A percentile compares a stretch with the other conserved stretches of the same genome.
phyloP scores from a whole-genome alignment of 1,284 basidiomycete genomes.

The Boletus semigastroideus region DNA sequence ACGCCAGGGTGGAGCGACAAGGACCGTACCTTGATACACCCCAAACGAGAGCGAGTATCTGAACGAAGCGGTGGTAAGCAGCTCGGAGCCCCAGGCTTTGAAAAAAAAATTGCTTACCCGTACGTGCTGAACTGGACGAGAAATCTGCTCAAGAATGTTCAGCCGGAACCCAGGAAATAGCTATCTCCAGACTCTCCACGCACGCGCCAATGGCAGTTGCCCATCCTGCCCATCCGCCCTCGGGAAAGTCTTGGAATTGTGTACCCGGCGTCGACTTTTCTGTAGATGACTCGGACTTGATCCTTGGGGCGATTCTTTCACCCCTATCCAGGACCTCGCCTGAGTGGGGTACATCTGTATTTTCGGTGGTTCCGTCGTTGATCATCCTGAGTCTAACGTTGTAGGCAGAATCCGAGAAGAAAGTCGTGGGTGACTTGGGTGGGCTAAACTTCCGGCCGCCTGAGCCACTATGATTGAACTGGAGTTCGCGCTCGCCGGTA shows the following conservation, averaged over 20 bases:
- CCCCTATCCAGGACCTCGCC: neutral
- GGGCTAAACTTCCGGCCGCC: too few relatives aligned
- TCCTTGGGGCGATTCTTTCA: neutral
- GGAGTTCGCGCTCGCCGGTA: neutral
- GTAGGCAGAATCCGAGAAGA: neutral
- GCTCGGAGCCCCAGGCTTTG: neutral
- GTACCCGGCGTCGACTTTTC: neutral
- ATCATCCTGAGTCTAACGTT: neutral
- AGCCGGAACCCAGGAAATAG: neutral
- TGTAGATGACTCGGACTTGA: neutral
- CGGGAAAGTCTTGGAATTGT: conserved; percentile 18
- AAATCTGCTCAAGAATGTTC: conserved; percentile 17
- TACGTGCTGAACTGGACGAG: conserved; percentile 39
- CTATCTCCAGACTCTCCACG: conserved; percentile 2
- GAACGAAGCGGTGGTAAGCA: neutral
- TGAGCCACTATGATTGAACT: too few relatives aligned
- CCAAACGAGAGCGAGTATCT: conserved; percentile 42
- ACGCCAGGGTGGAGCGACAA: neutral
- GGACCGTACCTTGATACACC: conserved; percentile 42
- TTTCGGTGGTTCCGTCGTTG: neutral
- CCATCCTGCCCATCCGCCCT: conserved; percentile 30
- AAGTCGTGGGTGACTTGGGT: neutral
- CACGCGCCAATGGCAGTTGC: conserved; percentile 33
- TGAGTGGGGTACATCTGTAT: neutral
- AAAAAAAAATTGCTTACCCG: conserved; percentile 30